Conservation (phyloP, 805 yeast genomes). For the Candida morakotiae region DNA sequence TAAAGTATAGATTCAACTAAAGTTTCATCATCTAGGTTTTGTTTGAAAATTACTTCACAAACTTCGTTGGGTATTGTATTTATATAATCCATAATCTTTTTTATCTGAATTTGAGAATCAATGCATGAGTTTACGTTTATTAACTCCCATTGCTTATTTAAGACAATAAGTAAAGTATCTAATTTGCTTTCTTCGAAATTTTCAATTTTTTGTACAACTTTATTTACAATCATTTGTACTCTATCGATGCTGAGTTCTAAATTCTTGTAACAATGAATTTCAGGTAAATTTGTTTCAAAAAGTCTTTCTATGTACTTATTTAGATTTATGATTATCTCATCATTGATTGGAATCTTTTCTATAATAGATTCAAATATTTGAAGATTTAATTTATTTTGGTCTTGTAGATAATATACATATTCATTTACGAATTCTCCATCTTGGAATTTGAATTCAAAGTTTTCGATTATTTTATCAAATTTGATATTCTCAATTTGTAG, state of each 20-base stretch:
- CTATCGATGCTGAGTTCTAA: constrained; percentile 23
- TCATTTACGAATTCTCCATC: constrained; percentile 1
- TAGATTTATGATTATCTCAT: constrained; percentile 16
- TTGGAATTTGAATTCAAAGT: not conserved
- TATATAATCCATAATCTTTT: constrained; percentile 10
- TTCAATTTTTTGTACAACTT: constrained; percentile 1
- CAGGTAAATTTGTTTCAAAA: constrained; percentile 23
- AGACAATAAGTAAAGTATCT: constrained; percentile 12
- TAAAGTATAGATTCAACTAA: constrained; percentile 17
- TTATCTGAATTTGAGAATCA: constrained; percentile 9
- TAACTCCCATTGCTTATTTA: constrained; percentile 23
- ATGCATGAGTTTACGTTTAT: constrained; percentile 11
- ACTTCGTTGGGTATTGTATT: constrained; percentile 9
- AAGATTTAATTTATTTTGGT: constrained; percentile 8
- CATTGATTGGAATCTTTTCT: no score
- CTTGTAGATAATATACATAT: not conserved
- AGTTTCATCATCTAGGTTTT: constrained; percentile 21
- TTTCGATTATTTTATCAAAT: not conserved
- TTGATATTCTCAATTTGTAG: not conserved
- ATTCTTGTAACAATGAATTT: constrained; percentile 33
- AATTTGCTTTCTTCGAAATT: constrained; percentile 3
- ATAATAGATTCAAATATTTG: no score
- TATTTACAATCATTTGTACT: constrained; percentile 14
- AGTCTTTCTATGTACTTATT: constrained; percentile 25
- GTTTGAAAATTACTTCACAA: constrained; percentile 13